These are phyloP conservation scores for Chondrus crispus DNA, from an alignment of 23 red algal genomes.

Conservation along the genomic window DNA sequence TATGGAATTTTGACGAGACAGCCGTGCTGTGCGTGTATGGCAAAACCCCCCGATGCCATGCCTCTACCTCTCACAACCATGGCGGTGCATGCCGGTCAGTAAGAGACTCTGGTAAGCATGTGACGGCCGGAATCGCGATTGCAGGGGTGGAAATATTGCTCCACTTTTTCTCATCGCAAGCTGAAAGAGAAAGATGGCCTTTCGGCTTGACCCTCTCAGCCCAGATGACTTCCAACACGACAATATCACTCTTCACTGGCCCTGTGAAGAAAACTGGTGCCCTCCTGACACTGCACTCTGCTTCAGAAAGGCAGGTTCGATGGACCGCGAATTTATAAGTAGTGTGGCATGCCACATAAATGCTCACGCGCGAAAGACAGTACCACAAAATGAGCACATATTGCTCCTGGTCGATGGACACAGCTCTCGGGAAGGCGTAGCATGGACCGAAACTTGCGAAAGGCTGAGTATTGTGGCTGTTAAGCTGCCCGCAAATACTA, in stretches of 20 bases:
- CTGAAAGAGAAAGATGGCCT: neutral
- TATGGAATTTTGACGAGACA: too few relatives aligned
- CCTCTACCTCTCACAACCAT: too few relatives aligned
- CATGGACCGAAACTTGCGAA: neutral
- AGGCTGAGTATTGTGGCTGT: neutral
- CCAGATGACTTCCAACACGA: neutral
- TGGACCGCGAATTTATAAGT: neutral
- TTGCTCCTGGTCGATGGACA: conserved; percentile 7
- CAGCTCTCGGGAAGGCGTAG: neutral
- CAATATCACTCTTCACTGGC: neutral
- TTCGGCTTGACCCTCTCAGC: neutral
- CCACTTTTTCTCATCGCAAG: neutral
- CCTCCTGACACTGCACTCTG: neutral
- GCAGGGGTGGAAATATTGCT: neutral
- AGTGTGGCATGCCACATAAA: neutral
- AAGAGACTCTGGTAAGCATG: too few relatives aligned
- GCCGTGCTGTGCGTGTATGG: too few relatives aligned
- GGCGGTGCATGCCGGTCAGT: too few relatives aligned
- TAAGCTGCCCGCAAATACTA: neutral
- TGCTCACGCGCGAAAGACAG: neutral
- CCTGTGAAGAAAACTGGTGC: neutral
- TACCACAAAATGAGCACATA: neutral
- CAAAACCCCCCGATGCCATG: too few relatives aligned
- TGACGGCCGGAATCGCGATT: neutral
- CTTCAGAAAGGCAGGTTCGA: neutral